Percentiles rank a stretch among this genome's conserved stretches.
Conservation (phyloP, 2,329 filamentous ascomycete genomes). For the Cryphonectria radicalis region DNA sequence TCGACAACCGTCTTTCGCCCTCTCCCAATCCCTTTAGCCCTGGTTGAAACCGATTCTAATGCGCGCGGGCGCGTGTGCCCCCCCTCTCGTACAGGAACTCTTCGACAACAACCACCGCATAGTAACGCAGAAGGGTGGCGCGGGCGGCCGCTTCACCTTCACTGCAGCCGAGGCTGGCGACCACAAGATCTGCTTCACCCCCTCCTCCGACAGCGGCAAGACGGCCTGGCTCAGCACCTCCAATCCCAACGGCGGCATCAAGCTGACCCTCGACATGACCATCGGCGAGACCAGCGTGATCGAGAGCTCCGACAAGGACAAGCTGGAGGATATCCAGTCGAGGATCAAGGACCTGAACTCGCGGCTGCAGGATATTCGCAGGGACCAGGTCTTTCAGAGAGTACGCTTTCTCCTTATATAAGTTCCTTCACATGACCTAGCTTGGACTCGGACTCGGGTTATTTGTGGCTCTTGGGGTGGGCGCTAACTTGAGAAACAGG, state of each 20-base stretch:
- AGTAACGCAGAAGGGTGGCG: conserved; percentile 79
- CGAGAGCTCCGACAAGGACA: conserved; percentile 90
- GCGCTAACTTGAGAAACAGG: conserved; percentile 53
- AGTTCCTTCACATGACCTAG: not conserved
- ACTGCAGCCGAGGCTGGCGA: conserved; percentile 92
- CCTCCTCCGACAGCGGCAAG: conserved; percentile 71
- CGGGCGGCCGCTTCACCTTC: conserved; percentile 90
- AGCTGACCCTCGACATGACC: conserved; percentile 84
- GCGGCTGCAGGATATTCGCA: conserved; percentile 82
- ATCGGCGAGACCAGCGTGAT: conserved; percentile 95
- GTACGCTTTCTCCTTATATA: conserved; percentile 53
- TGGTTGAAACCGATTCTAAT: conserved; percentile 16
- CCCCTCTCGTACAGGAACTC: conserved; percentile 63
- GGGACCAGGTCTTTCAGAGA: conserved; percentile 96
- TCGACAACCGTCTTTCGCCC: not conserved
- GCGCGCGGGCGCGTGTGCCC: not conserved
- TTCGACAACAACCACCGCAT: conserved; percentile 99
- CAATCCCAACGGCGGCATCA: conserved; percentile 74
- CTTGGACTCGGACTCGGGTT: not conserved
- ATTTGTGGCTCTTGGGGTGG: conserved; percentile 1
- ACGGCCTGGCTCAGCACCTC: conserved; percentile 73
- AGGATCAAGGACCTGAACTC: conserved; percentile 89
- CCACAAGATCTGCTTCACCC: conserved; percentile 93
- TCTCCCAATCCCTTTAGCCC: not conserved
- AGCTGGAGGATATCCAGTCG: conserved; percentile 86